These are phyloP conservation scores for Phytophthora rubi DNA, from an alignment of 352 stramenopile species.

Conservation along the genomic window DNA sequence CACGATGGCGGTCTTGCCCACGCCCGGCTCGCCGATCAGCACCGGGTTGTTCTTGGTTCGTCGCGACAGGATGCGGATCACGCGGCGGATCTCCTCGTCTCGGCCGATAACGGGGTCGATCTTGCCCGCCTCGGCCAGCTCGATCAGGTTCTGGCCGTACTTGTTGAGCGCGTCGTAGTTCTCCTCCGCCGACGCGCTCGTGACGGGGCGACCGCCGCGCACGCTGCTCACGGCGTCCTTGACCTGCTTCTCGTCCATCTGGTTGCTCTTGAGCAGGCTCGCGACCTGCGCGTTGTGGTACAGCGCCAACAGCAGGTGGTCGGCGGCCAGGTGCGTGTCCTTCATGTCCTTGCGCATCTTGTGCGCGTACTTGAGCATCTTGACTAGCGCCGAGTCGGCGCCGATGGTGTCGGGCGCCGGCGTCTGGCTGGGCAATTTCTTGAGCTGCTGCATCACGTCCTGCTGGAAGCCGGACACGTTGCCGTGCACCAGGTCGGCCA, in stretches of 20 bases:
- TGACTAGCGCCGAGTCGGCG: conserved; percentile 69
- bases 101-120: conserved; percentile 98
- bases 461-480: conserved; percentile 56
- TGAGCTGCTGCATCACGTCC: conserved; percentile 58
- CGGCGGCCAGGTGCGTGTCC: conserved; percentile 78
- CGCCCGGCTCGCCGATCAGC: conserved; percentile 96
- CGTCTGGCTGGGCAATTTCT: conserved; percentile 75
- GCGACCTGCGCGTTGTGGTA: conserved; percentile 66
- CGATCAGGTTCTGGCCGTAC: conserved; percentile 96
- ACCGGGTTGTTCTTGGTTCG: conserved; percentile 99
- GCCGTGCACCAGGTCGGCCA: conserved; percentile 60
- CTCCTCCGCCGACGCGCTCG: conserved; percentile 85
- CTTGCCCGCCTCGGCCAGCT: conserved; percentile 93
- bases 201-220: conserved; percentile 72
- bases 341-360: conserved; percentile 85
- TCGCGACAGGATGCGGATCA: conserved; percentile 96
- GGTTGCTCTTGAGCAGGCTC: conserved; percentile 67
- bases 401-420: conserved; percentile 70
- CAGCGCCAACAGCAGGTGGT: conserved; percentile 79
- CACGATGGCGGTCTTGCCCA: conserved; percentile 97
- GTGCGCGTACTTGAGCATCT: conserved; percentile 83
- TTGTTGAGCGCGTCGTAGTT: conserved; percentile 94
- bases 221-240: conserved; percentile 70
- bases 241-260: conserved; percentile 69
- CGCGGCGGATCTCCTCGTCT: conserved; percentile 96